Percentiles rank a stretch among this genome's conserved stretches.
phyloP scores from a whole-genome alignment of 768 basidiomycete genomes.

The Lentinula boryana region DNA sequence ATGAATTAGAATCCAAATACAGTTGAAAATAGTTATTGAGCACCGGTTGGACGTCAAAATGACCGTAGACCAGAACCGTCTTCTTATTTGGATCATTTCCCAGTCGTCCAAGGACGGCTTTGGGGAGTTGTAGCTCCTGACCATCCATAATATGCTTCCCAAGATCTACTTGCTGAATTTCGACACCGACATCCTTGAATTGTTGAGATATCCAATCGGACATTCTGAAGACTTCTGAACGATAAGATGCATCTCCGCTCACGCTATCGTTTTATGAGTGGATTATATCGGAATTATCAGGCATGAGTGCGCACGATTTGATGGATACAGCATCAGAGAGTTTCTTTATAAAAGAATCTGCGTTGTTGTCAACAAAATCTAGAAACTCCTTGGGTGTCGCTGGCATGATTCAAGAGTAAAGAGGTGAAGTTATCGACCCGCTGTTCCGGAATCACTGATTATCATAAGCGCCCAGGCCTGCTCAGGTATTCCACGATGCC shows the following conservation, averaged over 20 bases:
- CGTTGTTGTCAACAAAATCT: constrained; percentile 59
- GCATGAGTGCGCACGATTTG: constrained; percentile 27
- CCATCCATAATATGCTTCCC: constrained; percentile 72
- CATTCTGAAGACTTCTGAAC: constrained; percentile 82
- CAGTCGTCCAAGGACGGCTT: constrained; percentile 42
- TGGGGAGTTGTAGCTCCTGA: constrained; percentile 40
- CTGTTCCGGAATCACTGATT: background rate
- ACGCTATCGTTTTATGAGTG: constrained; percentile 34
- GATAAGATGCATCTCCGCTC: constrained; percentile 63
- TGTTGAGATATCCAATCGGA: constrained; percentile 72
- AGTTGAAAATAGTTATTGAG: constrained; percentile 15
- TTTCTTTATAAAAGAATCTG: constrained; percentile 69
- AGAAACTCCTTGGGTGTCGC: constrained; percentile 40
- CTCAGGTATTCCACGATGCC: background rate
- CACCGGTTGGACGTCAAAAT: constrained; percentile 94
- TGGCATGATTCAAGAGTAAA: constrained; percentile 27
- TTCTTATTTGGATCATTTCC: constrained; percentile 55
- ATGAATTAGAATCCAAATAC: background rate
- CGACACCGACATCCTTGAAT: constrained; percentile 73
- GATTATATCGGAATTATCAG: background rate
- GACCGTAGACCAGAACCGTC: constrained; percentile 79
- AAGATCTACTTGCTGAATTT: constrained; percentile 67
- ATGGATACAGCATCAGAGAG: constrained; percentile 81
- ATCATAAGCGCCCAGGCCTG: background rate
- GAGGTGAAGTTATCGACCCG: background rate